Evolutionary conservation across 1,284 basidiomycete species (phyloP).

Genomic region (Irpex sp.): DNA sequence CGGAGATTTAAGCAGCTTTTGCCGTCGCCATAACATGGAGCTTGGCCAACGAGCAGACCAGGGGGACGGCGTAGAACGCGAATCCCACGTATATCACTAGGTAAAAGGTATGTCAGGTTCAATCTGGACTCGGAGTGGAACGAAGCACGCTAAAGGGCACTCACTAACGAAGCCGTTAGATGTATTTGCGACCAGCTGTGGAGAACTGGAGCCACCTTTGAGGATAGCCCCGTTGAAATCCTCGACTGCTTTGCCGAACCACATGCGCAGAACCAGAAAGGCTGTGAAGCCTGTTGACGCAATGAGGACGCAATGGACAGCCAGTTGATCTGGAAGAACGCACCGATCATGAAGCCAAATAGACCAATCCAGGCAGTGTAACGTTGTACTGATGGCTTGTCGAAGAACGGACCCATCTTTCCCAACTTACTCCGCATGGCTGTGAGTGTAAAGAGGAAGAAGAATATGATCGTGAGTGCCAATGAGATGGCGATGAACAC

Average conservation of each 20-base stretch:
- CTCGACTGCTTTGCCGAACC: constrained; percentile 74
- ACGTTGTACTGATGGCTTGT: constrained; percentile 56
- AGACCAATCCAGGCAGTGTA: constrained; percentile 71
- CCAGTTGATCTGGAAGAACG: constrained; percentile 12
- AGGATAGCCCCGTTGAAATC: constrained; percentile 69
- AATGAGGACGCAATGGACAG: constrained; percentile 3
- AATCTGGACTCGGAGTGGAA: not conserved
- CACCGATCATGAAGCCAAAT: constrained; percentile 70
- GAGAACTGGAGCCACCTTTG: constrained; percentile 46
- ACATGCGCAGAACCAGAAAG: constrained; percentile 73
- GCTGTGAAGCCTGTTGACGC: constrained; percentile 53
- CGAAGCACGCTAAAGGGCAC: constrained; percentile 23
- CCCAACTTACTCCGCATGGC: constrained; percentile 68
- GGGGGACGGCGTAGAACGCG: constrained; percentile 67
- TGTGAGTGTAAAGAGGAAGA: constrained; percentile 62
- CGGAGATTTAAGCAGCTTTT: constrained; percentile 18
- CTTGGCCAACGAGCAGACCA: constrained; percentile 69
- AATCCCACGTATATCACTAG: constrained; percentile 77
- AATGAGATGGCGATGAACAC: constrained; percentile 64
- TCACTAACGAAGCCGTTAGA: constrained; percentile 76
- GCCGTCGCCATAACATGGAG: constrained; percentile 46
- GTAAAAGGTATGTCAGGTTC: constrained; percentile 4
- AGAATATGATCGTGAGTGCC: constrained; percentile 59
- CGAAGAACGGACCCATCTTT: constrained; percentile 45
- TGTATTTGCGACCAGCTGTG: constrained; percentile 57